Conservation (phyloP, 106 monocot genomes). For the Dioscorea zingiberensis region DNA sequence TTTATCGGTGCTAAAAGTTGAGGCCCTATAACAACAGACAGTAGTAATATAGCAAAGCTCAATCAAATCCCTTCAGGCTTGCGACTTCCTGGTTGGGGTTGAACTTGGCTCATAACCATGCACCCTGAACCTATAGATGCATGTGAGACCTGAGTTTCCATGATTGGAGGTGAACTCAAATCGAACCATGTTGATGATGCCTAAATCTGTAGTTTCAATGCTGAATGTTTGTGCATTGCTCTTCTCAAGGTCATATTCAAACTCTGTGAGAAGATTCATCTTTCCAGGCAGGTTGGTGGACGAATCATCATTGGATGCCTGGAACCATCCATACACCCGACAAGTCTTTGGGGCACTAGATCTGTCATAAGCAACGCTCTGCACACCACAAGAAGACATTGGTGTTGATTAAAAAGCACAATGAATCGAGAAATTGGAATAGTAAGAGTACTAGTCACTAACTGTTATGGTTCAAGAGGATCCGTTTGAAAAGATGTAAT, state of each 20-base stretch:
- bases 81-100: too few relatives aligned
- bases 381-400: constrained; percentile 22
- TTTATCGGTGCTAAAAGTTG: too few relatives aligned
- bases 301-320: constrained; percentile 10
- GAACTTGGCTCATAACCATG: constrained; percentile 71
- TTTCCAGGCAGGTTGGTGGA: background rate
- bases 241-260: constrained; percentile 38
- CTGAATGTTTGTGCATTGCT: constrained; percentile 71
- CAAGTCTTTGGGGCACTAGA: constrained; percentile 76
- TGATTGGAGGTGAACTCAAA: constrained; percentile 78
- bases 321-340: constrained; percentile 51
- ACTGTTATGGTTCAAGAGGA: background rate
- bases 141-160: constrained; percentile 57
- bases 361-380: constrained; percentile 89
- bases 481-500: background rate
- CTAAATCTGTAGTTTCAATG: constrained; percentile 9
- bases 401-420: constrained; percentile 8
- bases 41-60: too few relatives aligned
- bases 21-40: too few relatives aligned
- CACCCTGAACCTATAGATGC: constrained; percentile 82
- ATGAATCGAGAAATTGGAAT: constrained; percentile 12
- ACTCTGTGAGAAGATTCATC: constrained; percentile 12
- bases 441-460: background rate
- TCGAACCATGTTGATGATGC: constrained; percentile 50
- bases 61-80: too few relatives aligned